These are phyloP conservation scores for Penium margaritaceum DNA, from an alignment of 139 green algal species.

Conservation along the genomic window DNA sequence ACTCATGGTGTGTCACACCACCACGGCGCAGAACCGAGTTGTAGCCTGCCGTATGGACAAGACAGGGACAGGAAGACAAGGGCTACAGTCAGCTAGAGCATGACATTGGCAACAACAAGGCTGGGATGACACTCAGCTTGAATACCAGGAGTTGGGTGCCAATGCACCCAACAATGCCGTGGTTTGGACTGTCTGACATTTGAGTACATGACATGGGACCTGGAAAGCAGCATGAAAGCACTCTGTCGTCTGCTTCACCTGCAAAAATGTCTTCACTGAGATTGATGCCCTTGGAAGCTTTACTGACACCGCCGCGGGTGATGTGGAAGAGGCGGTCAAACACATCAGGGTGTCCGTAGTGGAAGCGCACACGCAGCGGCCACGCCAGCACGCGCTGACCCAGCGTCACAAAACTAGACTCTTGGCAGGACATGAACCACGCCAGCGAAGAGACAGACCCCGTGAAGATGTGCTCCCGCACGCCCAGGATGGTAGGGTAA, in stretches of 20 bases:
- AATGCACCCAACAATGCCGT: no score
- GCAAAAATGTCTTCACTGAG: conserved; percentile 38
- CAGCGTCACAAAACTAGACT: conserved; percentile 36
- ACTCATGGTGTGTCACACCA: conserved; percentile 71
- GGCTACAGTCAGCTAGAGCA: no score
- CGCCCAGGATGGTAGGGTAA: conserved; percentile 26
- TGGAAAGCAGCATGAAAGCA: background rate
- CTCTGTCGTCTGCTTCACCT: background rate
- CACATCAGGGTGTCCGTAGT: conserved; percentile 85
- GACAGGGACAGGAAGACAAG: no score
- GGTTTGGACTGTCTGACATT: background rate
- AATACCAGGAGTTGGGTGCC: background rate
- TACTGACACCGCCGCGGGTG: conserved; percentile 37
- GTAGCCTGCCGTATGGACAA: no score
- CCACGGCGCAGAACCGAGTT: conserved; percentile 70
- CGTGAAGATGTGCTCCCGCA: conserved; percentile 44
- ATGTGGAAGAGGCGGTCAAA: conserved; percentile 77
- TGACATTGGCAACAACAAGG: no score
- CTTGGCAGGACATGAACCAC: conserved; percentile 31
- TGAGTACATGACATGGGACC: background rate
- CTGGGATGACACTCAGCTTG: background rate
- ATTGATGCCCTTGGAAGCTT: conserved; percentile 27
- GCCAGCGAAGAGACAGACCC: conserved; percentile 38
- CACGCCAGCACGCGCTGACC: conserved; percentile 22
- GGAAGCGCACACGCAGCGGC: conserved; percentile 59